Percentiles rank a stretch among this genome's conserved stretches.
phyloP scores from a whole-genome alignment of 805 yeast genomes.

The Schwanniomyces occidentalis region DNA sequence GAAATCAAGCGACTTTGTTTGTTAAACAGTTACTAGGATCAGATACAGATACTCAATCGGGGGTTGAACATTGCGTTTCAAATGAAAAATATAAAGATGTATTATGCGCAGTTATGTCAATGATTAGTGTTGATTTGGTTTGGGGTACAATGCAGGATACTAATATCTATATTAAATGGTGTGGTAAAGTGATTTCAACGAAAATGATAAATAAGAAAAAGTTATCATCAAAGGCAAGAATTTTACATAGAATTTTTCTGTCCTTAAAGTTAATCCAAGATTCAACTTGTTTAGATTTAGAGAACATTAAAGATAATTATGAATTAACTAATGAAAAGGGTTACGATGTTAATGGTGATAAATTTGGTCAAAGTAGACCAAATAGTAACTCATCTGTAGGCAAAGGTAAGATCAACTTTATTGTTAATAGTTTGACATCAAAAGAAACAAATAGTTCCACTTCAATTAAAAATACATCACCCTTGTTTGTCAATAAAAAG shows the following conservation, averaged over 20 bases:
- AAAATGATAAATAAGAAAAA: slow-evolving; percentile 65
- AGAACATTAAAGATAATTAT: slow-evolving; percentile 36
- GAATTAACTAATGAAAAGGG: slow-evolving; percentile 24
- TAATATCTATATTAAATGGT: slow-evolving; percentile 68
- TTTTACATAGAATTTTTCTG: slow-evolving; percentile 76
- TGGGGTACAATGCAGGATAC: slow-evolving; percentile 93
- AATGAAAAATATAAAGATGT: slow-evolving; percentile 78
- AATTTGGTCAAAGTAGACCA: slow-evolving; percentile 17
- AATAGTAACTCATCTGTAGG: slow-evolving; percentile 11
- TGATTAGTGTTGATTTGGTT: slow-evolving; percentile 85
- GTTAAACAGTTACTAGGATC: slow-evolving; percentile 54
- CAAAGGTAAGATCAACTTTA: slow-evolving; percentile 26
- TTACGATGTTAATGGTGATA: slow-evolving; percentile 38
- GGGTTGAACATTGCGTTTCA: slow-evolving; percentile 49
- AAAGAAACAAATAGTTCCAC: slow-evolving; percentile 3
- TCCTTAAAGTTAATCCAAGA: slow-evolving; percentile 76
- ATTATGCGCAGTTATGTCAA: slow-evolving; percentile 75
- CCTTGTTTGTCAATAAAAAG: slow-evolving; percentile 42
- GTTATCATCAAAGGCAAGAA: slow-evolving; percentile 72
- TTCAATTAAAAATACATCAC: slow-evolving; percentile 25
- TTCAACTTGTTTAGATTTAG: slow-evolving; percentile 54
- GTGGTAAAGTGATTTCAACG: slow-evolving; percentile 71
- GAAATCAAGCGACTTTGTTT: slow-evolving; percentile 73
- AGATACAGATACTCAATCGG: slow-evolving; percentile 27
- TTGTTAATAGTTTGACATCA: slow-evolving; percentile 15